Conservation (phyloP, 805 yeast genomes). For the Saccharomycopsis amapae region DNA sequence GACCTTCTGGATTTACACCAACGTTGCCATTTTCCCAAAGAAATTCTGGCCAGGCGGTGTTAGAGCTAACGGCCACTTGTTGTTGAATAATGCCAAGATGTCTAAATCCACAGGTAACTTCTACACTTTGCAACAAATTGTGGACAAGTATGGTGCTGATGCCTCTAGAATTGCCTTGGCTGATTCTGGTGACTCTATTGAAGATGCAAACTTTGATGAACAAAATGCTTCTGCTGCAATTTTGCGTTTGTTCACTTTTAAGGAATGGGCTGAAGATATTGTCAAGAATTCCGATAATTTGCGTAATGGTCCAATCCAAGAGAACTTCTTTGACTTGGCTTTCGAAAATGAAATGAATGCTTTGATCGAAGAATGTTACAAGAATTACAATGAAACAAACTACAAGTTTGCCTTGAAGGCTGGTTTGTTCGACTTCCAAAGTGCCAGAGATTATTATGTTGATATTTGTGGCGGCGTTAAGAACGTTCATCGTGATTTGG, state of each 20-base stretch:
- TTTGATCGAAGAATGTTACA: slow-evolving; percentile 66
- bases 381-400: slow-evolving; percentile 62
- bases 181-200: slow-evolving; percentile 96
- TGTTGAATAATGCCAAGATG: slow-evolving; percentile 96
- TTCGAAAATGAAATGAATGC: slow-evolving; percentile 91
- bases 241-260: slow-evolving; percentile 81
- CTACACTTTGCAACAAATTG: slow-evolving; percentile 78
- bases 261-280: slow-evolving; percentile 91
- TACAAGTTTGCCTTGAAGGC: slow-evolving; percentile 85
- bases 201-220: slow-evolving; percentile 98
- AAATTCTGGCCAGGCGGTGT: slow-evolving; percentile 90
- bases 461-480: slow-evolving; percentile 47
- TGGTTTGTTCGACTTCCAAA: slow-evolving; percentile 91
- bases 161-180: slow-evolving; percentile 96
- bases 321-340: slow-evolving; percentile 74
- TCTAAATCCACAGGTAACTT: slow-evolving; percentile 97
- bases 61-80: slow-evolving; percentile 90
- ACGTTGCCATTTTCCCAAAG: slow-evolving; percentile 88
- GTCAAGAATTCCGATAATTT: slow-evolving; percentile 44
- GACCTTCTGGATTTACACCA: slow-evolving; percentile 90
- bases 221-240: slow-evolving; percentile 95
- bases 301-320: slow-evolving; percentile 43
- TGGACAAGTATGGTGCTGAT: slow-evolving; percentile 91
- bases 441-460: slow-evolving; percentile 94
- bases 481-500: slow-evolving; percentile 77